Conservation (phyloP, 169 alveolate species). For the Pseudocohnilembus persalinus region DNA sequence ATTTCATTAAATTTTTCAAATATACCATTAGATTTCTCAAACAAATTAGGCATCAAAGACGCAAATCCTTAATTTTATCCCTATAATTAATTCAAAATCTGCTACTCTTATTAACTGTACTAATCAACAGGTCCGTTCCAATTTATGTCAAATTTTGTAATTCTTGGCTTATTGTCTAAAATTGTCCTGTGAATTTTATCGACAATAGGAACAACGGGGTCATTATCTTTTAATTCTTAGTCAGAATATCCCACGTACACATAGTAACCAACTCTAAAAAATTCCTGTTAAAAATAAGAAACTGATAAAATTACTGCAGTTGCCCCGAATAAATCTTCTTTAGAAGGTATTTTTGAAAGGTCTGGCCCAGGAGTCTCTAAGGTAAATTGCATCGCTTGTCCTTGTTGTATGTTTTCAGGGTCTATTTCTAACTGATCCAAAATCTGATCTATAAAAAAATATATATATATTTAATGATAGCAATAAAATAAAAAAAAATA, state of each 20-base stretch:
- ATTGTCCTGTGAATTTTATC: neutral
- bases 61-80: neutral
- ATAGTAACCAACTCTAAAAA: constrained; percentile 97
- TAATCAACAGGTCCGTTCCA: neutral
- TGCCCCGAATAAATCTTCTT: constrained; percentile 92
- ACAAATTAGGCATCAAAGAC: neutral
- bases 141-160: neutral
- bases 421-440: neutral
- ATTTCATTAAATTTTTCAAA: neutral
- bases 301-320: constrained; percentile 96
- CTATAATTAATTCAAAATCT: too few species aligned
- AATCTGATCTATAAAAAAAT: neutral
- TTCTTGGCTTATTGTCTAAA: neutral
- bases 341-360: constrained; percentile 81
- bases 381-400: constrained; percentile 93
- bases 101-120: neutral
- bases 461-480: too few species aligned
- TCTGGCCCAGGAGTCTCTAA: constrained; percentile 95
- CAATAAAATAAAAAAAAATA: too few species aligned
- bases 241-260: constrained; percentile 94
- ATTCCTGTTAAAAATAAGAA: constrained; percentile 93
- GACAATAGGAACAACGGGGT: neutral
- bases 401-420: constrained; percentile 77
- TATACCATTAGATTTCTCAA: neutral
- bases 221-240: neutral